phyloP scores from a whole-genome alignment of 2,329 filamentous ascomycete species.

The Penicillium verrucosum region DNA sequence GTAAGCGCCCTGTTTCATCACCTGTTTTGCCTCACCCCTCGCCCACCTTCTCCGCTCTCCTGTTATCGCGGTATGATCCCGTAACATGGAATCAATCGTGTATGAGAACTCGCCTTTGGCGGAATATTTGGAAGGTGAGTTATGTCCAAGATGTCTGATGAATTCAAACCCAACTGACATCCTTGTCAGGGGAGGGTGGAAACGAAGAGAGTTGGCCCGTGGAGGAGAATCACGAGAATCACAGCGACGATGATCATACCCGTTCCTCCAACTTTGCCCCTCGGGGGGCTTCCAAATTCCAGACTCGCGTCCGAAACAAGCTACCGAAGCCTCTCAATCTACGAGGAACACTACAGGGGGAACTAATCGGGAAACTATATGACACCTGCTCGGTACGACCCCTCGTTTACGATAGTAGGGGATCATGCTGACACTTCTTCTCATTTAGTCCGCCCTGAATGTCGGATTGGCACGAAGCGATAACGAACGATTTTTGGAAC shows the following conservation, averaged over 20 bases:
- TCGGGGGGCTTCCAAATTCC: slow-evolving; percentile 48
- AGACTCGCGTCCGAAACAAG: slow-evolving; percentile 48
- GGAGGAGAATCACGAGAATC: slow-evolving; percentile 30
- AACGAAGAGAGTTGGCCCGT: slow-evolving; percentile 40
- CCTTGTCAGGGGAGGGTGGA: slow-evolving; percentile 45
- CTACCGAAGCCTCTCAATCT: slow-evolving; percentile 49
- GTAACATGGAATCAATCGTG: slow-evolving; percentile 78
- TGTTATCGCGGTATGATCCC: slow-evolving; percentile 30
- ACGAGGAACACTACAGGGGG: slow-evolving; percentile 28
- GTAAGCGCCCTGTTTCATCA: slow-evolving; percentile 69
- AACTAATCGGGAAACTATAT: slow-evolving; percentile 41
- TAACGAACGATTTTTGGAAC: slow-evolving; percentile 81
- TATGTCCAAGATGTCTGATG: not conserved
- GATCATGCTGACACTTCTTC: slow-evolving; percentile 8
- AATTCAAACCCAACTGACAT: slow-evolving; percentile 12
- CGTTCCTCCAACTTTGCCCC: slow-evolving; percentile 48
- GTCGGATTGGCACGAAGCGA: slow-evolving; percentile 66
- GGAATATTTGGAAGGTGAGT: slow-evolving; percentile 80
- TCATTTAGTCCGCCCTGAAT: slow-evolving; percentile 33
- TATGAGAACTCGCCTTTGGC: slow-evolving; percentile 84
- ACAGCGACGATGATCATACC: slow-evolving; percentile 29
- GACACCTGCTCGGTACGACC: slow-evolving; percentile 48
- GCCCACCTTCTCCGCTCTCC: slow-evolving; percentile 16
- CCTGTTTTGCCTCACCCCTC: slow-evolving; percentile 58
- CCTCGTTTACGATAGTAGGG: not conserved